These are phyloP conservation scores for Solanum bukasovii DNA, from an alignment of 257 asterid genomes.

Conservation along the genomic window DNA sequence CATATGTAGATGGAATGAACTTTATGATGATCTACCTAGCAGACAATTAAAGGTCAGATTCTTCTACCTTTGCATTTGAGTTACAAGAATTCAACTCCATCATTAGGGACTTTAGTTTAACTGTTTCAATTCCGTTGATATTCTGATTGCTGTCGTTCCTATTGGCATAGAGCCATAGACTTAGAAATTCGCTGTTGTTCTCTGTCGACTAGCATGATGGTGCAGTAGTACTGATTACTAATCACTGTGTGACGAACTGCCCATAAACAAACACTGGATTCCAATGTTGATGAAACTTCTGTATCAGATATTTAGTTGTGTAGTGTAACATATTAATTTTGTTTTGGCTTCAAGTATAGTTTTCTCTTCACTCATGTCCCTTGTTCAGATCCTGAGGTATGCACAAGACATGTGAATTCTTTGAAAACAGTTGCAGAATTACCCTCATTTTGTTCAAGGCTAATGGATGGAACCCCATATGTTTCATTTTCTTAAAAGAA, in stretches of 20 bases:
- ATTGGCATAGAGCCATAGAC: not conserved
- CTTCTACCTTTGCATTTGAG: not conserved
- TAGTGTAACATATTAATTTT: not conserved
- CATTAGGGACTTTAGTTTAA: not conserved
- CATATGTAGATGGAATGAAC: constrained; percentile 65
- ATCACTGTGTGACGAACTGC: not conserved
- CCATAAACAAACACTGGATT: not conserved
- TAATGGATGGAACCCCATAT: not conserved
- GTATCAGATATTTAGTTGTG: not conserved
- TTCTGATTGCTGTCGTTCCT: not conserved
- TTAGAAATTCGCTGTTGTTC: not conserved
- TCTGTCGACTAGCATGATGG: not conserved
- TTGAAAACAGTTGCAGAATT: not conserved
- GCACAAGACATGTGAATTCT: not conserved
- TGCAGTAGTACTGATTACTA: not conserved
- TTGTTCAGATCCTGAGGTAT: not conserved
- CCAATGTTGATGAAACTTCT: not conserved
- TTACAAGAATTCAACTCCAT: not conserved
- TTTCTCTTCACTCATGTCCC: not conserved
- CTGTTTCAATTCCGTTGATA: not conserved
- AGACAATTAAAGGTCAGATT: constrained; percentile 76
- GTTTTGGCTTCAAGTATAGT: not conserved
- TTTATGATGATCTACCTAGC: constrained; percentile 87
- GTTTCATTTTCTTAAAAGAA: not conserved
- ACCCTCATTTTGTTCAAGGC: not conserved